Base-by-base conservation (phyloP, 202 grass and related monocot species). In the Cymbopogon flexuosus region DNA sequence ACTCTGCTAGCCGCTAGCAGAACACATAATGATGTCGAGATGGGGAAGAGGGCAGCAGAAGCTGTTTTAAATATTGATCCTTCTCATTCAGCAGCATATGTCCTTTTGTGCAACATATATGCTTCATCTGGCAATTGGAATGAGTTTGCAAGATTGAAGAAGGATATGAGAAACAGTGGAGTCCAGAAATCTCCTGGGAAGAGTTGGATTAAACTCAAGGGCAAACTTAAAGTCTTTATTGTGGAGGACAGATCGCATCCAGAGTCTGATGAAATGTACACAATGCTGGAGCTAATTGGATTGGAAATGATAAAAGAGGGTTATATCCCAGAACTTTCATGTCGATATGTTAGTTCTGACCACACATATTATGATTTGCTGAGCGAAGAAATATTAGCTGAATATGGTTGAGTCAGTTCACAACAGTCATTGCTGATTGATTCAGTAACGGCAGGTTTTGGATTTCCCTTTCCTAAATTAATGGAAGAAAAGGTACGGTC, bases 171-270 rank as follows among this genome's bases (percentile, higher is more conserved):
- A 91, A 91, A 63, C n/a, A 85, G 40, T n/a, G 70, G 86, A 73
- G 81, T 83, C 71, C 81, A 77, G 13, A 93, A 93, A 64, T 82
- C 67, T 36, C 91, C 88, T 22, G 91, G 91, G 45, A 93, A 89
- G 59, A 91, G 88, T 68, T 93, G 91, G 88, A 81, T 91, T 86
- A 91, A 91, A 71, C 67, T 93, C 65, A 93, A 87, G 62, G 88
- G 86, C 6, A 73, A 91, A 69, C 71, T 91, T 40, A 88, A 87
- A 81, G 86, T 91, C 56, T 93, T 93, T 88, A 93, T 91, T 51
- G 88, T 84, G 29, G 88, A 91, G 65, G 91, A 93, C 86, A 91
- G 81, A 63, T 93, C 88, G 33, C 91, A 91, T 58, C 69, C 68
- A 67, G 88, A 87, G 65, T 84, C 91, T 79, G 73, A 86, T 65